These are phyloP conservation scores for Botryotinia narcissicola DNA, from an alignment of 2,329 filamentous ascomycete genomes.

Conservation along the genomic window DNA sequence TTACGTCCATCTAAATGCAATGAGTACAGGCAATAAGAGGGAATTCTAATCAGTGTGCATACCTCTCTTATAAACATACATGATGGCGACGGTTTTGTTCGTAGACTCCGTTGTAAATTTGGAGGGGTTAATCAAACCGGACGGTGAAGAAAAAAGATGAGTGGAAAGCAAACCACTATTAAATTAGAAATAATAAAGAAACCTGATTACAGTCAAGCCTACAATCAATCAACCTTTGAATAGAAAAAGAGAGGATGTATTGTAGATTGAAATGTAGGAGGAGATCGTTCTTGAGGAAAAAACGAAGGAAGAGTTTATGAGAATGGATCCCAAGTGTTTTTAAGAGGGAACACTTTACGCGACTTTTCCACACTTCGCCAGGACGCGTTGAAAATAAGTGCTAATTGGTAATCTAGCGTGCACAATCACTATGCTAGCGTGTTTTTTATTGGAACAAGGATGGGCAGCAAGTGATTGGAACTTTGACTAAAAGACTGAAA, in stretches of 20 bases:
- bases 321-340: constrained; percentile 23
- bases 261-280: constrained; percentile 6
- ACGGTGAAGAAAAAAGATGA: background rate
- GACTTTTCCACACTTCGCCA: constrained; percentile 20
- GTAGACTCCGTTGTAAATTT: constrained; percentile 19
- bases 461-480: background rate
- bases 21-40: background rate
- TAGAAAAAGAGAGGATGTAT: background rate
- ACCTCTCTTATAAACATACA: constrained; percentile 42
- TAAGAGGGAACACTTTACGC: constrained; percentile 22
- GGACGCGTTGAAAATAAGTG: constrained; percentile 20
- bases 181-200: background rate
- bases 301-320: constrained; percentile 13
- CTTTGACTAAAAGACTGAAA: background rate
- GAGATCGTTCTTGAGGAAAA: constrained; percentile 14
- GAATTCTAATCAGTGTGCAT: constrained; percentile 26
- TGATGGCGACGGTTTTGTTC: constrained; percentile 30
- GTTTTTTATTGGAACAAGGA: background rate
- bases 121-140: constrained; percentile 22
- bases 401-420: constrained; percentile 18
- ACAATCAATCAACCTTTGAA: background rate
- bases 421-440: constrained; percentile 5
- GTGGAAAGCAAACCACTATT: constrained; percentile 4
- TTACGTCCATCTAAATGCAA: constrained; percentile 81
- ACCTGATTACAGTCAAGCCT: background rate